Evolutionary conservation across 148 eudicot species (phyloP), one percentile per base, ranked within the genome.

Genomic region (Heliamphora exappendiculata): DNA sequence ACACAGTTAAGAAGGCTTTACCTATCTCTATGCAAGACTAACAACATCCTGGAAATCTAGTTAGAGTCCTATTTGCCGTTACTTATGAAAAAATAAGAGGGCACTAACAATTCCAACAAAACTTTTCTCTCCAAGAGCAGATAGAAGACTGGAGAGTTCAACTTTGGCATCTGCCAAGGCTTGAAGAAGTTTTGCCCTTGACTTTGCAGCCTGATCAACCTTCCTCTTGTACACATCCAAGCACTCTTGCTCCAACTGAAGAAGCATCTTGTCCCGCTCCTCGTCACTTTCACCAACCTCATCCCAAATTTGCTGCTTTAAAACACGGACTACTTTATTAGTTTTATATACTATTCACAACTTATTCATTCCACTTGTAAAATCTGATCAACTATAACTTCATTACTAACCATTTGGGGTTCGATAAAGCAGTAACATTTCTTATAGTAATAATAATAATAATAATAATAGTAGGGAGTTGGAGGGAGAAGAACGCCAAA

Each of bases 231-330:
- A 93, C 5, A 96, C 99, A 84, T 93, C 98, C 78, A 96, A 82
- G 80, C 99, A 96, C 73, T 96, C 99, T 78, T 87, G 91, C 81
- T 96, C 97, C 75, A 96, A 81, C 83, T 93, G 98, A 67, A 96
- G 87, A 53, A 95, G 97, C 96, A 95, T 93, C 89, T 85, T 91
- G 81, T 95, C 98, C 76, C 99, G 82, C 73, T 89, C 98, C 73
- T 93, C 99, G 44, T 95, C 99, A 36, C 75, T 88, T 84, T 93
- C 99, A 78, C 99, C 99, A 81, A 95, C 99, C 79, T 95, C 99
- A 79, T 95, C 94, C 99, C 99, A 95, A 72, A 92, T 93, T 91
- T 88, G 86, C 99, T 95, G 93, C 83, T 82, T 62, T 33, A 51
- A 66, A 59, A 68, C 24, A 51, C 17, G 29, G 37, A 22, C 0